Percentiles rank a stretch among this genome's conserved stretches.
Conservation (phyloP, 2,329 filamentous ascomycete species). For the Periglandula ipomoeae region DNA sequence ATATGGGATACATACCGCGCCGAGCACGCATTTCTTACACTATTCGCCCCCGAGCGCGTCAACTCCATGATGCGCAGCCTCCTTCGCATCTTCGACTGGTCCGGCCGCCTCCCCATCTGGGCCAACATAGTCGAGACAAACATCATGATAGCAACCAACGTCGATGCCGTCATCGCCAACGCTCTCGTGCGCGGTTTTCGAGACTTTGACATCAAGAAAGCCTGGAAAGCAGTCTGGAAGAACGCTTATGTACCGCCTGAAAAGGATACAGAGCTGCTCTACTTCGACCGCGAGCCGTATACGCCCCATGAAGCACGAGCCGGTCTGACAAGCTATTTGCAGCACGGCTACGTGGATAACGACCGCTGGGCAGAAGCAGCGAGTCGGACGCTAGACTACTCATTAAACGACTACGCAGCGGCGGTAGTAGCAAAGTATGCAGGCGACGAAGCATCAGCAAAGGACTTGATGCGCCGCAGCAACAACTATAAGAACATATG, state of each 20-base stretch:
- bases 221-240: conserved; percentile 34
- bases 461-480: conserved; percentile 24
- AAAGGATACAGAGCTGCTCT: conserved; percentile 32
- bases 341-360: conserved; percentile 36
- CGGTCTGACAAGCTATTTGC: conserved; percentile 33
- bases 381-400: conserved; percentile 37
- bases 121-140: conserved; percentile 40
- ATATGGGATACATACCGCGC: conserved; percentile 41
- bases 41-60: conserved; percentile 36
- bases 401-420: conserved; percentile 36
- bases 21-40: conserved; percentile 34
- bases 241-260: conserved; percentile 35
- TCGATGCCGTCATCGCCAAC: conserved; percentile 38
- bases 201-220: conserved; percentile 31
- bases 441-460: conserved; percentile 22
- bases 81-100: conserved; percentile 36
- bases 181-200: conserved; percentile 32
- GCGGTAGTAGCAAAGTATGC: conserved; percentile 29
- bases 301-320: conserved; percentile 36
- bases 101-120: conserved; percentile 37
- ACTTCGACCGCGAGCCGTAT: conserved; percentile 36
- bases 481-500: conserved; percentile 32
- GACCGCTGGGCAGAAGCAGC: conserved; percentile 37
- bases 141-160: conserved; percentile 41
- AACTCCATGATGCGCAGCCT: conserved; percentile 38